These are phyloP conservation scores for Ceratocystis huliohia DNA, from an alignment of 2,329 filamentous ascomycete species.

Conservation along the genomic window DNA sequence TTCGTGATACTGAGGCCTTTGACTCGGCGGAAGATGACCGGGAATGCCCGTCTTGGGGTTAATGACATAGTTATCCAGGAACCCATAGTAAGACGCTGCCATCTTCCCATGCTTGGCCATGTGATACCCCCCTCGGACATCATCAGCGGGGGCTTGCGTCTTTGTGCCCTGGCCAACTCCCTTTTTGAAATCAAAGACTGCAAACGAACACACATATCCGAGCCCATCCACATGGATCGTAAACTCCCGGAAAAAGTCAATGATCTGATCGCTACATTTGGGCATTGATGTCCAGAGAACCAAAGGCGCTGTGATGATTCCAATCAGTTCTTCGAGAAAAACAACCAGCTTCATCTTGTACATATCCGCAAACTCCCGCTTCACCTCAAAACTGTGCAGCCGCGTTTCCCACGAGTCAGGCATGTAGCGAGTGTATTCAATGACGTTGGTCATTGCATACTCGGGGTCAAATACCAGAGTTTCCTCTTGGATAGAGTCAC, in stretches of 20 bases:
- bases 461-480: conserved; percentile 84
- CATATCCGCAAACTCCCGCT: conserved; percentile 74
- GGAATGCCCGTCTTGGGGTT: conserved; percentile 57
- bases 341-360: conserved; percentile 90
- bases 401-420: conserved; percentile 79
- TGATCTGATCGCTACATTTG: conserved; percentile 77
- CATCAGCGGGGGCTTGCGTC: conserved; percentile 28
- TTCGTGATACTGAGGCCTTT: conserved; percentile 30
- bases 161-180: conserved; percentile 40
- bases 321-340: conserved; percentile 82
- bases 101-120: conserved; percentile 94
- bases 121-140: conserved; percentile 83
- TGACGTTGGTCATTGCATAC: conserved; percentile 75
- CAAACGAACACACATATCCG: conserved; percentile 93
- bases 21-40: conserved; percentile 43
- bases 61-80: conserved; percentile 79
- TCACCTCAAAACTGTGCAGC: conserved; percentile 88
- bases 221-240: conserved; percentile 93
- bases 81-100: conserved; percentile 92
- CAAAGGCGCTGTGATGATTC: conserved; percentile 83
- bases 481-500: conserved; percentile 76
- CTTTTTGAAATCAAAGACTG: conserved; percentile 93
- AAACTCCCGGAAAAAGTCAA: conserved; percentile 97
- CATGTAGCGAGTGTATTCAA: conserved; percentile 84
- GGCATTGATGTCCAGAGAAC: conserved; percentile 78